Conservation (phyloP, 2,329 filamentous ascomycete species). For the Verticillium nonalfalfae region DNA sequence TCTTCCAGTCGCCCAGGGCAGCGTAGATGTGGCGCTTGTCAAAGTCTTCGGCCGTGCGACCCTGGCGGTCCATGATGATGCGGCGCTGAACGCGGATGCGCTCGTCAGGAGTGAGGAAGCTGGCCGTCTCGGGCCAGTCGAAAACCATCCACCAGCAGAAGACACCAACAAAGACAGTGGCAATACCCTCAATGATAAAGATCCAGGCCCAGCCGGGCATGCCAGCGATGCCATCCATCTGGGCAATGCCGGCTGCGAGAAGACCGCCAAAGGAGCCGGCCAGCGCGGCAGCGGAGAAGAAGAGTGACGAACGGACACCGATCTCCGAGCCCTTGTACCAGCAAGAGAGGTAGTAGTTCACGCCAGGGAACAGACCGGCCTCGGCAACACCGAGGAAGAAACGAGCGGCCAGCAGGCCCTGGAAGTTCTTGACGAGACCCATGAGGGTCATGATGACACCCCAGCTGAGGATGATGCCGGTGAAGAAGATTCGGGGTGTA, state of each 20-base stretch:
- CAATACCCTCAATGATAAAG: constrained; percentile 61
- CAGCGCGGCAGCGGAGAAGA: constrained; percentile 73
- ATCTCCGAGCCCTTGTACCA: constrained; percentile 77
- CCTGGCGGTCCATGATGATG: constrained; percentile 61
- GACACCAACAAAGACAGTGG: constrained; percentile 59
- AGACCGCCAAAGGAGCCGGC: constrained; percentile 70
- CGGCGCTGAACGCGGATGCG: constrained; percentile 62
- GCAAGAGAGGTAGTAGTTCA: constrained; percentile 65
- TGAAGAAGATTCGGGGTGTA: constrained; percentile 58
- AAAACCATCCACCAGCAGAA: constrained; percentile 67
- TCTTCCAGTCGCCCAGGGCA: constrained; percentile 74
- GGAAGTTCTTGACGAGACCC: constrained; percentile 37
- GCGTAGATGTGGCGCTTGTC: constrained; percentile 64
- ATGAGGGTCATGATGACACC: constrained; percentile 36
- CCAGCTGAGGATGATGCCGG: constrained; percentile 54
- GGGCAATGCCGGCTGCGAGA: constrained; percentile 60
- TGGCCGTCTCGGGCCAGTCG: constrained; percentile 71
- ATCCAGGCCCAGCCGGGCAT: constrained; percentile 54
- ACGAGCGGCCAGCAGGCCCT: constrained; percentile 38
- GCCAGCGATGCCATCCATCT: constrained; percentile 56
- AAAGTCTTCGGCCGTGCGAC: constrained; percentile 65
- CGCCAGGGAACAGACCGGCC: constrained; percentile 59
- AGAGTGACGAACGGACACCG: constrained; percentile 65
- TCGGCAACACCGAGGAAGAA: constrained; percentile 61
- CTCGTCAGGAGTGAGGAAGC: constrained; percentile 61